phyloP scores from a whole-genome alignment of 768 basidiomycete species.

The Pulveroboletus sp. region DNA sequence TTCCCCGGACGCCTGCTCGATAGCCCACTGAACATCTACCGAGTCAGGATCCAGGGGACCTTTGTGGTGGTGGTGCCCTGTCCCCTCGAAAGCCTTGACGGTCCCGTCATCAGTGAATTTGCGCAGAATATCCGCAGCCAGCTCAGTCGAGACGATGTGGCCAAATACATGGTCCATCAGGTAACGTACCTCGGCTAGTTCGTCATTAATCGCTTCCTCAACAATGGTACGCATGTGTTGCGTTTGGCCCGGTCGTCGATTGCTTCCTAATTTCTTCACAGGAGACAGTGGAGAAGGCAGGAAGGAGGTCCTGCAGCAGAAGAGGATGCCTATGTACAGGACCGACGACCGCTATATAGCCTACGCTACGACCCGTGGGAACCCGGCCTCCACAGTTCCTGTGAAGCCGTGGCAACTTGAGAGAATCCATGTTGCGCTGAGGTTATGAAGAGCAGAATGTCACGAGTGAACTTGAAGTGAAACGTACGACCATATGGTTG shows the following conservation, averaged over 20 bases:
- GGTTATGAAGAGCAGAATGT: neutral
- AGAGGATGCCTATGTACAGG: too few relatives aligned
- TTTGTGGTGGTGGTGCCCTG: neutral
- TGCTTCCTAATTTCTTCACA: neutral
- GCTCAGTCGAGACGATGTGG: neutral
- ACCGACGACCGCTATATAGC: too few relatives aligned
- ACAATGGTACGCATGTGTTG: neutral
- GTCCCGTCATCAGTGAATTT: neutral
- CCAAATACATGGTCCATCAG: slow-evolving; percentile 11
- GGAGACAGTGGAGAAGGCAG: too few relatives aligned
- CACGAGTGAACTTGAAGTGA: neutral
- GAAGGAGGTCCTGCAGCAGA: too few relatives aligned
- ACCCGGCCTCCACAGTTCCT: neutral
- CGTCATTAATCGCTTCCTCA: neutral
- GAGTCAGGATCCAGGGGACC: neutral
- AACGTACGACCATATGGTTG: neutral
- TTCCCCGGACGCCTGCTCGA: neutral
- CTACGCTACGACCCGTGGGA: neutral
- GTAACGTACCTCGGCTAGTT: slow-evolving; percentile 6
- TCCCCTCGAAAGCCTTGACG: neutral
- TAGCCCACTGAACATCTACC: neutral
- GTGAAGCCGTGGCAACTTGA: neutral
- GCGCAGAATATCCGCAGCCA: slow-evolving; percentile 2
- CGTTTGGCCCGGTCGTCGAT: slow-evolving; percentile 2
- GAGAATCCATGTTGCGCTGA: neutral